These are phyloP conservation scores for Thalia dealbata DNA, from an alignment of 176 grass and related monocot genomes.

Conservation along the genomic window DNA sequence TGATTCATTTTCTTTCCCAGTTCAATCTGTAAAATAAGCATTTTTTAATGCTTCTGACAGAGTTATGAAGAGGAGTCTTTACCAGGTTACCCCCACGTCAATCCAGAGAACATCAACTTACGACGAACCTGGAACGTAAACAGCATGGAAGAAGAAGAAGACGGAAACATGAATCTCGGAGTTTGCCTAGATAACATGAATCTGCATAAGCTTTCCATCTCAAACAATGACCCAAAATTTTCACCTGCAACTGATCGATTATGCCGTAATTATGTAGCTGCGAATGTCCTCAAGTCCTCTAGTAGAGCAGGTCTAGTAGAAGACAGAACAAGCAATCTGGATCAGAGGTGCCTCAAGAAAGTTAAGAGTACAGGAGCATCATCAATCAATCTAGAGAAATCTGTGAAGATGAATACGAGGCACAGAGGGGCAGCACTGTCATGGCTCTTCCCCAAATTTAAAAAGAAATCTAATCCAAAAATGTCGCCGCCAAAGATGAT, in stretches of 20 bases:
- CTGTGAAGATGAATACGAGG: conserved; percentile 27
- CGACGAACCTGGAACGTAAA: conserved; percentile 59
- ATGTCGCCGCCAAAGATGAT: conserved; percentile 60
- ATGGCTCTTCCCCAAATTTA: conserved; percentile 79
- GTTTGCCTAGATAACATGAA: conserved; percentile 30
- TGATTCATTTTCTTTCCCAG: neutral
- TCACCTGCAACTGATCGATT: conserved; percentile 45
- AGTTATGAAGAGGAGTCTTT: conserved; percentile 58
- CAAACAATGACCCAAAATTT: conserved; percentile 65
- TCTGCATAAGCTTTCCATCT: conserved; percentile 63
- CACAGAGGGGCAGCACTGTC: conserved; percentile 62
- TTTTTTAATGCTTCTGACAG: conserved; percentile 21
- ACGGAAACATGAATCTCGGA: conserved; percentile 34
- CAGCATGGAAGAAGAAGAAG: conserved; percentile 35
- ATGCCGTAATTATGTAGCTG: conserved; percentile 39
- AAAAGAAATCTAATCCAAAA: conserved; percentile 47
- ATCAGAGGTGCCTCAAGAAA: conserved; percentile 38
- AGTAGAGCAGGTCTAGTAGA: conserved; percentile 51
- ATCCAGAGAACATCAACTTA: conserved; percentile 52
- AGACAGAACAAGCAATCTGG: conserved; percentile 34
- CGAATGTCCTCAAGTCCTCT: conserved; percentile 33
- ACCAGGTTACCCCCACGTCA: conserved; percentile 45
- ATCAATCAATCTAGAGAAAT: conserved; percentile 28
- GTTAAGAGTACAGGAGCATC: conserved; percentile 16
- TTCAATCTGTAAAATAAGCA: too few species aligned